Conservation (phyloP, 1,284 basidiomycete species). For the Cutaneotrichosporon sp. region DNA sequence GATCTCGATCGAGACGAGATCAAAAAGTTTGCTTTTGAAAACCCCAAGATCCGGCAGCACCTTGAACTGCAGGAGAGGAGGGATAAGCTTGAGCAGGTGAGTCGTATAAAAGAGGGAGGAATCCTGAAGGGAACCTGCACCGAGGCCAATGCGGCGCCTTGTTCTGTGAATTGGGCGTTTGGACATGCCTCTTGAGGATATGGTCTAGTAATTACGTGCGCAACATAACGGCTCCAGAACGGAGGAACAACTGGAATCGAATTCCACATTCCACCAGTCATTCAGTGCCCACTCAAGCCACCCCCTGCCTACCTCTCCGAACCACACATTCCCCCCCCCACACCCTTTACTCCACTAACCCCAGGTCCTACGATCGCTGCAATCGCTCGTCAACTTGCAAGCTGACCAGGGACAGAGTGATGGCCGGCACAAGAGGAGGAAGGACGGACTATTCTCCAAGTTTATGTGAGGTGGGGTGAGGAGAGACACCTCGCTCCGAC, state of each 20-base stretch:
- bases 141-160: not conserved
- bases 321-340: too few species aligned
- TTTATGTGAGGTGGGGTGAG: slow-evolving; percentile 32
- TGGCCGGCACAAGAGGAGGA: slow-evolving; percentile 18
- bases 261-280: not conserved
- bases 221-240: not conserved
- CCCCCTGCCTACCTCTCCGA: too few species aligned
- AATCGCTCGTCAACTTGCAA: slow-evolving; percentile 76
- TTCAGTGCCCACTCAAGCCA: too few species aligned
- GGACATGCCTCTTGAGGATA: not conserved
- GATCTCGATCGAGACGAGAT: slow-evolving; percentile 85
- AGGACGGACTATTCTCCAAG: slow-evolving; percentile 50
- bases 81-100: slow-evolving; percentile 92
- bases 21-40: slow-evolving; percentile 84
- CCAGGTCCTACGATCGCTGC: slow-evolving; percentile 85
- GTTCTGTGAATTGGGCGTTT: not conserved
- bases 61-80: slow-evolving; percentile 96
- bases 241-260: not conserved
- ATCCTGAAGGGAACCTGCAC: not conserved
- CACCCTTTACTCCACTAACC: not conserved
- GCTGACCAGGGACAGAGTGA: slow-evolving; percentile 64
- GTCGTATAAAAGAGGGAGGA: slow-evolving; percentile 18
- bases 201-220: not conserved
- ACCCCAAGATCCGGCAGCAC: slow-evolving; percentile 78
- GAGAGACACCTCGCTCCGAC: not conserved